Evolutionary conservation across 495 filamentous ascomycete genomes (phyloP), one percentile per base, ranked within the genome.

Genomic region (Podospora australis): DNA sequence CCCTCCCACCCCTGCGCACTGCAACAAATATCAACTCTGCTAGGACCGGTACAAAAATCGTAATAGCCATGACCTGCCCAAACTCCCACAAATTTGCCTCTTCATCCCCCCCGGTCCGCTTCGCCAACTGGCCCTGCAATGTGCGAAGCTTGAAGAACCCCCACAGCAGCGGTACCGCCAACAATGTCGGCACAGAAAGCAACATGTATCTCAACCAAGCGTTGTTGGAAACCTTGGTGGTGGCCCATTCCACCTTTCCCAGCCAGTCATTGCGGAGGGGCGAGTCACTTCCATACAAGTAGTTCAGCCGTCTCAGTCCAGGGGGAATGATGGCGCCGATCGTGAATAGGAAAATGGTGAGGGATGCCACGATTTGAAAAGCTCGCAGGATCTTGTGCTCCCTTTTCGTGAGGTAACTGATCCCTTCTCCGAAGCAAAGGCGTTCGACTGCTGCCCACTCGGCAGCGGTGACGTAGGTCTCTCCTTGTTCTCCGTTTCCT

Each of bases 21-120:
- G n/a, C n/a, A 8, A 30, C 49, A 35, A 52, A 52, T 1, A 48
- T 4, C 36, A 51, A 32, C 28, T 70, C 63, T 6, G 59, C 54
- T 9, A 48, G 34, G 6, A 70, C 59, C 11, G 67, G 64, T 21
- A 50, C 52, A 54, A 68, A 68, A 0, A 68, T 35, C 16, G 62
- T 57, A 13, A 64, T 53, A 6, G 63, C 55, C 17, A 62, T 60
- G 20, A 70, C 57, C 41, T 70, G 67, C 16, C 65, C 67, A 53
- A 68, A 68, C 7, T 60, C 62, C 63, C 61, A 68, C 28, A 63
- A 50, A 26, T 55, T 57, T 34, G 58, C 64, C 11, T 45, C 9
- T 36, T 63, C 59, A 6, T 46, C 35, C 23, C 48, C 48, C 7
- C 46, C 57, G 10, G 53, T 49, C 19, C 32, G 20, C 22, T 46